Percentiles rank a stretch among this genome's conserved stretches.
phyloP scores from a whole-genome alignment of 805 yeast species.

The Tetrapisispora namnaoensis region DNA sequence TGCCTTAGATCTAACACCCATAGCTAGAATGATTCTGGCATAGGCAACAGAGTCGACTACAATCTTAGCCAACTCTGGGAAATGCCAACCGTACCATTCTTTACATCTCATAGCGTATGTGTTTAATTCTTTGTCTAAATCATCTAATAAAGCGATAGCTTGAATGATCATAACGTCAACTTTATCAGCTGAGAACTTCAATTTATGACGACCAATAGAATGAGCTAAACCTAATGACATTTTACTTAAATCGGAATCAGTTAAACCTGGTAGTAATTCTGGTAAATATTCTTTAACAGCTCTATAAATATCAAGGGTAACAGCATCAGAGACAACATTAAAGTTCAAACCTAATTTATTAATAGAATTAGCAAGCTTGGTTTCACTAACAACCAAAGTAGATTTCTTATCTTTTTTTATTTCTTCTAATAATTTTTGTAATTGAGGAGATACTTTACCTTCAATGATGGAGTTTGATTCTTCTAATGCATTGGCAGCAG shows the following conservation, averaged over 20 bases:
- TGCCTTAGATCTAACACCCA: constrained; percentile 92
- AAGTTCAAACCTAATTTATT: constrained; percentile 86
- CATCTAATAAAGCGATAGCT: constrained; percentile 94
- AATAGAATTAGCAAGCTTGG: constrained; percentile 92
- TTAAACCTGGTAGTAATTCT: constrained; percentile 86
- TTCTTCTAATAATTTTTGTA: constrained; percentile 66
- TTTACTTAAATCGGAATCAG: constrained; percentile 72
- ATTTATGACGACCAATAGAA: constrained; percentile 95
- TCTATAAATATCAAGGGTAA: constrained; percentile 88
- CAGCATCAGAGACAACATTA: constrained; percentile 88
- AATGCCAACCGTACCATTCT: constrained; percentile 99
- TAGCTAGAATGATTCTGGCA: constrained; percentile 84
- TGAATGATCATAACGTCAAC: constrained; percentile 99
- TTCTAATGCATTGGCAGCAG: constrained; percentile 93
- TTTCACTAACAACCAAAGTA: constrained; percentile 83
- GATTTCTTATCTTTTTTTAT: constrained; percentile 74
- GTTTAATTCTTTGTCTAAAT: constrained; percentile 93
- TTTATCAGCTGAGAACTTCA: constrained; percentile 95
- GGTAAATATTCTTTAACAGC: constrained; percentile 92
- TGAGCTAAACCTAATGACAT: constrained; percentile 98
- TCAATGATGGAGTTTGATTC: constrained; percentile 89
- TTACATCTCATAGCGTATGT: constrained; percentile 98
- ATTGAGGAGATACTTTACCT: constrained; percentile 83
- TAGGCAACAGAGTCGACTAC: constrained; percentile 92
- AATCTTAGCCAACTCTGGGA: constrained; percentile 98